Evolutionary conservation across 2,329 filamentous ascomycete genomes (phyloP).

Genomic region (Paracoccidioides brasiliensis): DNA sequence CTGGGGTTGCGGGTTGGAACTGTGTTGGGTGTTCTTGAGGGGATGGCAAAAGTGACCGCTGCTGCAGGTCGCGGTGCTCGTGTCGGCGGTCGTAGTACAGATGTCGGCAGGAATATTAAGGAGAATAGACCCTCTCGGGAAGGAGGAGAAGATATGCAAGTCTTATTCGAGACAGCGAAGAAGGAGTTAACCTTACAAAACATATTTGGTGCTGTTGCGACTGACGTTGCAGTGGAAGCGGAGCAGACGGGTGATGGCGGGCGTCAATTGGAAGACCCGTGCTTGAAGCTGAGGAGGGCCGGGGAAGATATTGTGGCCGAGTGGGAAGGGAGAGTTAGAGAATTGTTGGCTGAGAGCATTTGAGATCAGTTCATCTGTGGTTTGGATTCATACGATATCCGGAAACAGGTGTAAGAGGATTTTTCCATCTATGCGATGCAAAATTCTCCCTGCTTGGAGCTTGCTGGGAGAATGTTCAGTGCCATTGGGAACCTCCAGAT

Average conservation of each 20-base stretch:
- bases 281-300: constrained; percentile 5
- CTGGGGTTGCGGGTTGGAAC: constrained; percentile 63
- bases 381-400: background rate
- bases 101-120: constrained; percentile 1
- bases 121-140: background rate
- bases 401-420: background rate
- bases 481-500: background rate
- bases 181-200: constrained; percentile 8
- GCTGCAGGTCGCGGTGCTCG: background rate
- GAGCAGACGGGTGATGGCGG: background rate
- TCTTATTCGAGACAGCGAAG: constrained; percentile 18
- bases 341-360: constrained; percentile 36
- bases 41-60: constrained; percentile 35
- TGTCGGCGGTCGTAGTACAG: background rate
- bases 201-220: constrained; percentile 8
- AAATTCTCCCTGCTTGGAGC: background rate
- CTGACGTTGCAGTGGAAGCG: background rate
- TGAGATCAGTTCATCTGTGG: background rate
- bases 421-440: background rate
- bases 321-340: constrained; percentile 25
- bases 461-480: background rate
- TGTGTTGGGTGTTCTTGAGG: constrained; percentile 65
- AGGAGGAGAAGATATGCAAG: constrained; percentile 13
- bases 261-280: background rate
- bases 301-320: constrained; percentile 9